A percentile compares a stretch with the other conserved stretches of the same genome.
These are phyloP conservation scores for Raphanus hybrid DNA, from an alignment of 441 rosid genomes.

Conservation along the genomic window DNA sequence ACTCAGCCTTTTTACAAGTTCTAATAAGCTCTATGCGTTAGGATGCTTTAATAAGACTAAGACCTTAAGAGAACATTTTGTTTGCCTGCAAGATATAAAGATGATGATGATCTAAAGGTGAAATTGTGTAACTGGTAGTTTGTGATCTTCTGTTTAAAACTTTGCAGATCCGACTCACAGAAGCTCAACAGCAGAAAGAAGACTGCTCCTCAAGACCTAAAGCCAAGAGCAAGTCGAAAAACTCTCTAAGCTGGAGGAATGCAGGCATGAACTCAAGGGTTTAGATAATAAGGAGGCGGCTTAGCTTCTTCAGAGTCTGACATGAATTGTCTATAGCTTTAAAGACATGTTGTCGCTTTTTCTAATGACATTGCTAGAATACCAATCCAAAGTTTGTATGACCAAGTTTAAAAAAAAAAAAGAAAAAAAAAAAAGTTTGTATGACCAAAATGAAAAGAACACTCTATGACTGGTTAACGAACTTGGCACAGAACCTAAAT, in stretches of 20 bases:
- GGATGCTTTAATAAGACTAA: no score
- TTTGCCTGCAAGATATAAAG: no score
- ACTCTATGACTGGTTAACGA: background rate
- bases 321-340: background rate
- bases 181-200: constrained; percentile 67
- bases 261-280: no score
- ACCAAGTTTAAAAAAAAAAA: no score
- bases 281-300: constrained; percentile 47
- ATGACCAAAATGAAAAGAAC: background rate
- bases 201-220: constrained; percentile 52
- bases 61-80: no score
- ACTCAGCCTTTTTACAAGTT: no score
- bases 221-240: constrained; percentile 75
- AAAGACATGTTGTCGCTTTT: constrained; percentile 40
- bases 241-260: constrained; percentile 46
- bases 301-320: constrained; percentile 34
- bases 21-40: no score
- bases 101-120: no score
- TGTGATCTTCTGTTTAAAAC: no score
- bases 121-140: no score
- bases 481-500: constrained; percentile 7
- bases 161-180: constrained; percentile 41
- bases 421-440: no score
- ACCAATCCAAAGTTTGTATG: constrained; percentile 21
- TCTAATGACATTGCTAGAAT: constrained; percentile 21